phyloP scores from a whole-genome alignment of 495 filamentous ascomycete species.

The Annulohypoxylon stygium region DNA sequence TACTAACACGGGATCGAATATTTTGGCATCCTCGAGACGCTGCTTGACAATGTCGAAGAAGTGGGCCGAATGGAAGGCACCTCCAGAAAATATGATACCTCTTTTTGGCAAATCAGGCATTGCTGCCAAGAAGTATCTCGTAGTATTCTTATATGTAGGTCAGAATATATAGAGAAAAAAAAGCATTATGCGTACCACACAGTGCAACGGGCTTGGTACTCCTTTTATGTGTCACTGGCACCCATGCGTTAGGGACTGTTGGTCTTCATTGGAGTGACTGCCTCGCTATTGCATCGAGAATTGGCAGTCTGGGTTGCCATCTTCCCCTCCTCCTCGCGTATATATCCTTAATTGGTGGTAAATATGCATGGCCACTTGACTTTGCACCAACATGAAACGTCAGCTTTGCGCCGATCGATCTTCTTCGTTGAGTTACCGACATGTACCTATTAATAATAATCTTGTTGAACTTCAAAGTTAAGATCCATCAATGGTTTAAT shows the following conservation, averaged over 20 bases:
- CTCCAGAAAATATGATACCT: constrained; percentile 10
- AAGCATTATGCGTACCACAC: background rate
- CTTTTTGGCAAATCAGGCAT: constrained; percentile 3
- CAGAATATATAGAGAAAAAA: background rate
- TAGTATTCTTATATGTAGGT: background rate
- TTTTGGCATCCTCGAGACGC: constrained; percentile 4
- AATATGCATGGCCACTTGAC: background rate
- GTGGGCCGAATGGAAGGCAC: constrained; percentile 9
- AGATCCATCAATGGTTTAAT: background rate
- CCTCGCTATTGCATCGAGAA: too few relatives aligned
- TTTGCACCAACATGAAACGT: background rate
- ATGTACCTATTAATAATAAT: background rate
- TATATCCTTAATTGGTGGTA: background rate
- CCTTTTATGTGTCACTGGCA: background rate
- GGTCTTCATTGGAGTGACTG: too few relatives aligned
- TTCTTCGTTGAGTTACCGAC: background rate
- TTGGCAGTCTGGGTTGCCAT: background rate
- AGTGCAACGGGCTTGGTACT: background rate
- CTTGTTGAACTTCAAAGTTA: too few relatives aligned
- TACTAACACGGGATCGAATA: background rate
- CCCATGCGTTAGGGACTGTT: too few relatives aligned
- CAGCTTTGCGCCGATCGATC: background rate
- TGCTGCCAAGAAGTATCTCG: background rate
- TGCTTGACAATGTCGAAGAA: constrained; percentile 12
- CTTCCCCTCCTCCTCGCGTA: background rate